A percentile compares a stretch with the other conserved stretches of the same genome.
Evolutionary conservation across 2,329 filamentous ascomycete species (phyloP).

Genomic region (Coniochaeta hoffmannii): DNA sequence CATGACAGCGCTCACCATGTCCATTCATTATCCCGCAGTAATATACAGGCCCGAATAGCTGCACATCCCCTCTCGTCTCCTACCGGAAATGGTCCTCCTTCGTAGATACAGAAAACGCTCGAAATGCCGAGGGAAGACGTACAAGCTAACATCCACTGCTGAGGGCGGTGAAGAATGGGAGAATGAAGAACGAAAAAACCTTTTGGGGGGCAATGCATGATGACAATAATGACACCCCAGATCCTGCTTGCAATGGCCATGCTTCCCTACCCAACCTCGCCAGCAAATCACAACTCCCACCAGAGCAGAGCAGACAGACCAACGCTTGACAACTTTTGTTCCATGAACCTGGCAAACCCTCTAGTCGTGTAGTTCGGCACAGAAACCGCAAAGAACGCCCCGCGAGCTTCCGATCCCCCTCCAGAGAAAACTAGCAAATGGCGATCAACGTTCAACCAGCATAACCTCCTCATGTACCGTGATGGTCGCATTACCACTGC

Average conservation of each 20-base stretch:
- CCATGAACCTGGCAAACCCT: background rate
- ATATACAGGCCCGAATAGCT: background rate
- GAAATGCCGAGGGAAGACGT: background rate
- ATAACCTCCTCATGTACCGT: background rate
- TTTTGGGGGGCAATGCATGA: constrained; percentile 1
- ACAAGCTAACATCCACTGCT: background rate
- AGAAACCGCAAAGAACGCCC: background rate
- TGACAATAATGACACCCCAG: background rate
- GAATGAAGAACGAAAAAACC: background rate
- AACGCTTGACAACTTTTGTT: background rate
- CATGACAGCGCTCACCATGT: background rate
- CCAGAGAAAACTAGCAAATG: background rate
- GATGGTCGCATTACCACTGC: no score
- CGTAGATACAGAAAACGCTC: background rate
- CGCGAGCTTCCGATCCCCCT: background rate
- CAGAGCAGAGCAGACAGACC: background rate
- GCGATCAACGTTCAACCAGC: background rate
- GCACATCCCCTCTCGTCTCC: background rate
- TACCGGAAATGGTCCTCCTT: background rate
- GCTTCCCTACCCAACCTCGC: background rate
- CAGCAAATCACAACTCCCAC: background rate
- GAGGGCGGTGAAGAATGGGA: background rate
- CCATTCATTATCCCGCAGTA: background rate
- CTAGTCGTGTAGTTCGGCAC: background rate
- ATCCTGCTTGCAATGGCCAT: background rate